These are phyloP conservation scores for Shiraia sp. DNA, from an alignment of 2,329 filamentous ascomycete genomes.

Conservation along the genomic window DNA sequence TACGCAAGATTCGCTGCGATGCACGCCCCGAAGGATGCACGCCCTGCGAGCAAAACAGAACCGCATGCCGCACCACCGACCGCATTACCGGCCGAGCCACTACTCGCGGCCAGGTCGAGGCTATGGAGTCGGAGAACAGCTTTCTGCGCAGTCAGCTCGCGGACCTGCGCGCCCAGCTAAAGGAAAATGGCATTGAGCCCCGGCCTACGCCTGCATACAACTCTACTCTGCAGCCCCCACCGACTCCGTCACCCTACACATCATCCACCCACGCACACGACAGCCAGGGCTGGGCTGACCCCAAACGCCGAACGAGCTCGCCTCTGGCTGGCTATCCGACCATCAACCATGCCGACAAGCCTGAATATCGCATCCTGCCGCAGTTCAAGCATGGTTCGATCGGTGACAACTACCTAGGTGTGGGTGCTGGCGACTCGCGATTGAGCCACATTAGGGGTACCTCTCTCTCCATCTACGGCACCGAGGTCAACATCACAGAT, in stretches of 20 bases:
- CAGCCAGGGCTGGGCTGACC: constrained; percentile 25
- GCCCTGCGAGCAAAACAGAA: constrained; percentile 74
- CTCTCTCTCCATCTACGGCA: constrained; percentile 75
- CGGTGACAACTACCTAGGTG: constrained; percentile 69
- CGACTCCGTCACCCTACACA: constrained; percentile 21
- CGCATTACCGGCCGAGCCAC: constrained; percentile 82
- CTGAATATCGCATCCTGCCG: constrained; percentile 42
- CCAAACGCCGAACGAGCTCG: constrained; percentile 27
- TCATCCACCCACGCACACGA: constrained; percentile 16
- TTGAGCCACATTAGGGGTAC: constrained; percentile 77
- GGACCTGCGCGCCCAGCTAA: constrained; percentile 69
- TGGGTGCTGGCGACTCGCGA: constrained; percentile 64
- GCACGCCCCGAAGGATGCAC: constrained; percentile 79
- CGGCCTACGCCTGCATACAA: constrained; percentile 50
- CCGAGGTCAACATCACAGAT: constrained; percentile 76
- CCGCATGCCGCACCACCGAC: constrained; percentile 83
- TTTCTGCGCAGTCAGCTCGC: constrained; percentile 68
- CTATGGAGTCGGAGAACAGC: constrained; percentile 73
- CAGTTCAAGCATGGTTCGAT: constrained; percentile 52
- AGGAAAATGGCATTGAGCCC: constrained; percentile 63
- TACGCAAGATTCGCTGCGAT: constrained; percentile 88
- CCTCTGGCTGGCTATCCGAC: constrained; percentile 32
- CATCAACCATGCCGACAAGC: constrained; percentile 18
- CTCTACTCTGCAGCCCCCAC: constrained; percentile 15
- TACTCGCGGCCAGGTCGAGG: constrained; percentile 75